Conservation (phyloP, 2,329 filamentous ascomycete species). For the Xylaria sp. region DNA sequence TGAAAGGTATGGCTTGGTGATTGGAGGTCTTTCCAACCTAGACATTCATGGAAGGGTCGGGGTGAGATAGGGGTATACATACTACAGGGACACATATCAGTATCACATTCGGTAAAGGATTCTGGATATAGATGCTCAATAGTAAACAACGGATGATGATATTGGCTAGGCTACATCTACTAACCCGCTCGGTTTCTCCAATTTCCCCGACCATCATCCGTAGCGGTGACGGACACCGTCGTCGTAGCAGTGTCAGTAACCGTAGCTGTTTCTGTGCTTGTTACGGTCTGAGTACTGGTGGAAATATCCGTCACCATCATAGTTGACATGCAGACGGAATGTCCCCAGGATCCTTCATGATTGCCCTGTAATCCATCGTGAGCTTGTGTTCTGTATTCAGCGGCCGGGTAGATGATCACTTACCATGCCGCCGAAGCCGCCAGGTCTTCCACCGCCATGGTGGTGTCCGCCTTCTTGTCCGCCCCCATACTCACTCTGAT, state of each 20-base stretch:
- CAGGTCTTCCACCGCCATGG: slow-evolving; percentile 7
- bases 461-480: not conserved
- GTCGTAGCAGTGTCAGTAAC: slow-evolving; percentile 1
- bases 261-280: slow-evolving; percentile 2
- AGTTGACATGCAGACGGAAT: slow-evolving; percentile 10
- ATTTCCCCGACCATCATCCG: not conserved
- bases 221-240: slow-evolving; percentile 13
- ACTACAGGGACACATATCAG: slow-evolving; percentile 35
- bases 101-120: slow-evolving; percentile 13
- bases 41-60: slow-evolving; percentile 9
- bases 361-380: slow-evolving; percentile 8
- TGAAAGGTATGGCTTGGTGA: not conserved
- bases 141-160: slow-evolving; percentile 14
- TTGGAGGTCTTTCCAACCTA: not conserved
- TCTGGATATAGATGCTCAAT: slow-evolving; percentile 17
- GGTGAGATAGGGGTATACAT: slow-evolving; percentile 21
- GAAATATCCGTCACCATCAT: slow-evolving; percentile 16
- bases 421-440: slow-evolving; percentile 22
- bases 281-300: slow-evolving; percentile 9
- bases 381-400: slow-evolving; percentile 2
- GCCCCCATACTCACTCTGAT: not conserved
- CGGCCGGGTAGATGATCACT: slow-evolving; percentile 2
- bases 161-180: slow-evolving; percentile 28
- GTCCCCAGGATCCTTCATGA: not conserved
- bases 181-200: slow-evolving; percentile 30